Evolutionary conservation across 495 filamentous ascomycete genomes (phyloP).

Genomic region (Astrothelium macrocarpum): DNA sequence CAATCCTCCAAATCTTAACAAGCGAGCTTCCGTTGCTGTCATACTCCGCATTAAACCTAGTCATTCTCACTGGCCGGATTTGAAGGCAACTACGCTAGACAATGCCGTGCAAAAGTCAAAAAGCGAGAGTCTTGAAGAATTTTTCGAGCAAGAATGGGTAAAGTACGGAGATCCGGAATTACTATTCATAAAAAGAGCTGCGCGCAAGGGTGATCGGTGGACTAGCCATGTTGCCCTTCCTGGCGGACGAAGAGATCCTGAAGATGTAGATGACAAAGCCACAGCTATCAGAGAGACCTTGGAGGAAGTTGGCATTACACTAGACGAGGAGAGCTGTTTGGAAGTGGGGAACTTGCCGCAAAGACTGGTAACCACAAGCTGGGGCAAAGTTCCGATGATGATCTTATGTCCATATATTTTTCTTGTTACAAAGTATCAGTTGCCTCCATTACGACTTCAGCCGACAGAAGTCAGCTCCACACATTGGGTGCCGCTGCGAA

Average conservation of each 20-base stretch:
- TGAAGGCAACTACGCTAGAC: conserved; percentile 11
- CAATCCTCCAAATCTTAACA: conserved; percentile 52
- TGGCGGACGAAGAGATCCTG: conserved; percentile 61
- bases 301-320: conserved; percentile 64
- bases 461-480: conserved; percentile 64
- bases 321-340: conserved; percentile 47
- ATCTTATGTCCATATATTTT: conserved; percentile 70
- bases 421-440: conserved; percentile 47
- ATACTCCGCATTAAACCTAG: conserved; percentile 59
- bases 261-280: conserved; percentile 54
- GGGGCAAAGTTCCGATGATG: conserved; percentile 69
- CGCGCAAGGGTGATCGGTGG: conserved; percentile 64
- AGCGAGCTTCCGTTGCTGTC: conserved; percentile 64
- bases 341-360: conserved; percentile 61
- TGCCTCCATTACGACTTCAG: conserved; percentile 54
- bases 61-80: conserved; percentile 44
- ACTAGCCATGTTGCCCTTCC: conserved; percentile 67
- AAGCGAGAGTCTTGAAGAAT: conserved; percentile 42
- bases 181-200: conserved; percentile 68
- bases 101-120: conserved; percentile 19
- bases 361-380: conserved; percentile 60
- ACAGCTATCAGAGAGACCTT: conserved; percentile 59
- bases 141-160: conserved; percentile 65
- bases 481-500: conserved; percentile 66
- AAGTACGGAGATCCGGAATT: conserved; percentile 64